Evolutionary conservation across 129 eudicot genomes (phyloP).

Genomic region (Sambucus nigra): DNA sequence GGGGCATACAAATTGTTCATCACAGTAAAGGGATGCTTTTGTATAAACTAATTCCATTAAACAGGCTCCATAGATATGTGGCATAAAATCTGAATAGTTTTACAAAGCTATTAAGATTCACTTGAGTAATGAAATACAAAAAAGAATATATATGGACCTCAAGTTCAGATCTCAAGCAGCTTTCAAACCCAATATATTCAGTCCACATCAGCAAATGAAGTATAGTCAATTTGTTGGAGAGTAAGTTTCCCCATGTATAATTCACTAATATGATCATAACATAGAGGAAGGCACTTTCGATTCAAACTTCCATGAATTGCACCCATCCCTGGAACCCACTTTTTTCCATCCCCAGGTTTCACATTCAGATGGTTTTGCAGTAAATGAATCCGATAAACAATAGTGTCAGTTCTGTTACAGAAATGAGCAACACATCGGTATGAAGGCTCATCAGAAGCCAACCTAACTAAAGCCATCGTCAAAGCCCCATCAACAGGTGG

Average conservation of each 20-base stretch:
- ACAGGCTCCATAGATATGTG: not conserved
- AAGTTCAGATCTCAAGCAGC: not conserved
- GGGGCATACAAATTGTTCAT: no score
- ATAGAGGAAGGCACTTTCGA: slow-evolving; percentile 58
- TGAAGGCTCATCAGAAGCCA: slow-evolving; percentile 56
- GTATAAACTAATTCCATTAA: not conserved
- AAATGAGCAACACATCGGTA: slow-evolving; percentile 67
- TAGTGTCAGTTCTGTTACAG: slow-evolving; percentile 45
- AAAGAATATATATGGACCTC: not conserved
- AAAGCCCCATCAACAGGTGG: slow-evolving; percentile 81
- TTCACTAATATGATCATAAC: slow-evolving; percentile 51
- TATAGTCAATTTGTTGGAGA: slow-evolving; percentile 63
- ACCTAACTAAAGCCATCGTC: slow-evolving; percentile 42
- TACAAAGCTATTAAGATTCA: not conserved
- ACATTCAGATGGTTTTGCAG: slow-evolving; percentile 36
- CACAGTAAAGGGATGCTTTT: no score
- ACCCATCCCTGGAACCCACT: slow-evolving; percentile 59
- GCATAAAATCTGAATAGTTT: not conserved
- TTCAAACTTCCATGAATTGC: slow-evolving; percentile 42
- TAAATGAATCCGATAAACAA: slow-evolving; percentile 50
- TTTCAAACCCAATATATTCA: slow-evolving; percentile 1
- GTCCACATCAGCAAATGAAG: slow-evolving; percentile 29
- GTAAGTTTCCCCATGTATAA: slow-evolving; percentile 61
- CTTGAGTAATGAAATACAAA: not conserved
- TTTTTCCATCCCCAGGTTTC: slow-evolving; percentile 22